A percentile compares a stretch with the other conserved stretches of the same genome.
These are phyloP conservation scores for Brassica nigra DNA, from an alignment of 345 rosid genomes.

Conservation along the genomic window DNA sequence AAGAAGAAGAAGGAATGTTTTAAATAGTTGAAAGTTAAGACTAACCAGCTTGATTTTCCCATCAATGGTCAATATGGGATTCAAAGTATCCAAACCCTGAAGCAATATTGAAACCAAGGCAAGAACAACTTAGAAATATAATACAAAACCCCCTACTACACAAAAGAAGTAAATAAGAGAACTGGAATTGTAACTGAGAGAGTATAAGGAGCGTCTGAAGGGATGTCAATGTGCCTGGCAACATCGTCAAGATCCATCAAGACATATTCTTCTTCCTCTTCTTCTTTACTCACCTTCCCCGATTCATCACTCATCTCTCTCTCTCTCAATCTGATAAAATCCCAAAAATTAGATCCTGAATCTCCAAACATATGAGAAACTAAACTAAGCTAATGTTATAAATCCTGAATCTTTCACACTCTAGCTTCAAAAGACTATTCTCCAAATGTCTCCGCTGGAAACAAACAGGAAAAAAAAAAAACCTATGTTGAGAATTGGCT, in stretches of 20 bases:
- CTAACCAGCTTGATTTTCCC: conserved; percentile 57
- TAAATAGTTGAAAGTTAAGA: neutral
- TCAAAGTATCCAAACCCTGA: conserved; percentile 66
- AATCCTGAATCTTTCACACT: neutral
- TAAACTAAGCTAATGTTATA: neutral
- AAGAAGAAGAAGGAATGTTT: too few species aligned
- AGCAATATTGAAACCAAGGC: neutral
- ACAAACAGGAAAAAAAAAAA: too few species aligned
- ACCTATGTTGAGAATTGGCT: neutral
- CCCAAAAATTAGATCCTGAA: neutral
- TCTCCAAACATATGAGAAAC: neutral
- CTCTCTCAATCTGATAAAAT: neutral
- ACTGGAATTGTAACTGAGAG: conserved; percentile 41
- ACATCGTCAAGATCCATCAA: conserved; percentile 61
- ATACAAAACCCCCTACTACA: neutral
- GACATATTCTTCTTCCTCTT: conserved; percentile 45
- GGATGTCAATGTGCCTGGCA: conserved; percentile 50
- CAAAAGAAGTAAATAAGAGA: neutral
- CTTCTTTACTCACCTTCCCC: conserved; percentile 12
- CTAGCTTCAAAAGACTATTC: neutral
- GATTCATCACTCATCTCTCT: conserved; percentile 23
- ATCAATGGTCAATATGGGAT: conserved; percentile 56
- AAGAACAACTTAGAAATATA: neutral
- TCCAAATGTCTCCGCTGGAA: neutral
- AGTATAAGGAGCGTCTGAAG: conserved; percentile 52